Evolutionary conservation across 352 stramenopile genomes (phyloP), one percentile per base, ranked within the genome.

Genomic region (Phytophthora parvispora): DNA sequence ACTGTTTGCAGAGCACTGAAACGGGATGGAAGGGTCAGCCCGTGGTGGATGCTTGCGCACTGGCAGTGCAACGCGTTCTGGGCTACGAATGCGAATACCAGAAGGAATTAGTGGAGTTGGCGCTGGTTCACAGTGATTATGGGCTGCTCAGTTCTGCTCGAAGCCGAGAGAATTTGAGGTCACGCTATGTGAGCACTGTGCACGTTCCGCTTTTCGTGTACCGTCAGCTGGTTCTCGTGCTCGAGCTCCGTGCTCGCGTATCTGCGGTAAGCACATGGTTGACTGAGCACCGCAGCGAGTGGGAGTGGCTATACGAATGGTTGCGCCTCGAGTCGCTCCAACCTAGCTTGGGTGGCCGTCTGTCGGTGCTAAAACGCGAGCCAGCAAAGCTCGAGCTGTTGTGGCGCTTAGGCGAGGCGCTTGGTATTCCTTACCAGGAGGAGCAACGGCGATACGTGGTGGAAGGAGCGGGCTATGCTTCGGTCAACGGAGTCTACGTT

Each of bases 401-500:
- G 24, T 75, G 83, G 59, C 78, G 83, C 1, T 61, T 97, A 27
- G 84, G 90, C 2, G 84, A 92, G 45, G 73, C 82, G 27, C 58
- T 97, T 13, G 60, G 60, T 6, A 86, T 95, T 50, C 71, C 83
- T 3, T 95, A 89, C 64, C 68, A 79, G 52, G 78, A 91, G 42
- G 90, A 97, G 66, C 84, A 94, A 63, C 85, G 89, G 25, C 81
- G 77, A 32, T 99, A 97, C 72, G 57, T 97, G 18, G 97, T 99
- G 10, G 84, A 89, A 62, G 86, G 86, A 47, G 97, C 96, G 10
- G 97, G 97, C 10, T 94, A 89, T 67, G 77, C 86, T 18, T 80
- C 91, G 49, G 88, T 99, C 20, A 99, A 99, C 74, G 97, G 97
- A n/a, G 67, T 93, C 24, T 99, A 99, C 81, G 81, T 87, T 60